Evolutionary conservation across 2,329 filamentous ascomycete genomes (phyloP).

Genomic region (Chaetomiaceae sp.): DNA sequence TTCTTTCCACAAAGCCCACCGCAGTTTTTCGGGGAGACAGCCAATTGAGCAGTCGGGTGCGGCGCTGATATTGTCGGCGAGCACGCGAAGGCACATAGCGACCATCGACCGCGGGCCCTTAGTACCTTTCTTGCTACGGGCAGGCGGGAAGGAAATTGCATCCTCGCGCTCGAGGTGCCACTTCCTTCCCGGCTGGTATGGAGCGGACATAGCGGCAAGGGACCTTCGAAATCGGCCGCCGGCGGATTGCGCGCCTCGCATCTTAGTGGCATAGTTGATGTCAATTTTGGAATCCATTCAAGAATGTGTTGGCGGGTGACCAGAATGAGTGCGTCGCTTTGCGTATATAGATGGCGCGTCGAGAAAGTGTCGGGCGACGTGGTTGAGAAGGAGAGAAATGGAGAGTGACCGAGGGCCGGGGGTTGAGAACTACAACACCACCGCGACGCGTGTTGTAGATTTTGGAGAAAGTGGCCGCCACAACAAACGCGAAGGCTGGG

Average conservation of each 20-base stretch:
- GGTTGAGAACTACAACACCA: no score
- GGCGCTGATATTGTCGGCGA: slow-evolving; percentile 12
- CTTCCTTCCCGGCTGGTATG: not conserved
- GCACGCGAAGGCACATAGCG: slow-evolving; percentile 6
- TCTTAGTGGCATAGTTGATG: no score
- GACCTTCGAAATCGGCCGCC: not conserved
- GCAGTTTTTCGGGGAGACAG: not conserved
- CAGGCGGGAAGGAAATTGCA: not conserved
- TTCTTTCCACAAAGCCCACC: slow-evolving; percentile 3
- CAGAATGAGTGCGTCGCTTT: no score
- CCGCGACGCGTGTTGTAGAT: no score
- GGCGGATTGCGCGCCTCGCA: no score
- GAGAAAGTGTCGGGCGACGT: no score
- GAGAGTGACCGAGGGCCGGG: no score
- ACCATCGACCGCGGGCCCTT: slow-evolving; percentile 14
- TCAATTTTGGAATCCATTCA: not conserved
- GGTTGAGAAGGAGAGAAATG: no score
- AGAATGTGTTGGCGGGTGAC: no score
- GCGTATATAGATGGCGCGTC: no score
- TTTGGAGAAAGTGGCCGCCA: no score
- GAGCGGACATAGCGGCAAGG: not conserved
- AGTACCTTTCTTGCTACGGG: not conserved
- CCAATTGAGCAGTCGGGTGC: not conserved
- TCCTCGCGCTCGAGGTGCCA: slow-evolving; percentile 1
- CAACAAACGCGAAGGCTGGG: no score